phyloP scores from a whole-genome alignment of 2,329 filamentous ascomycete species.

The Fonsecaea multimorphosa region DNA sequence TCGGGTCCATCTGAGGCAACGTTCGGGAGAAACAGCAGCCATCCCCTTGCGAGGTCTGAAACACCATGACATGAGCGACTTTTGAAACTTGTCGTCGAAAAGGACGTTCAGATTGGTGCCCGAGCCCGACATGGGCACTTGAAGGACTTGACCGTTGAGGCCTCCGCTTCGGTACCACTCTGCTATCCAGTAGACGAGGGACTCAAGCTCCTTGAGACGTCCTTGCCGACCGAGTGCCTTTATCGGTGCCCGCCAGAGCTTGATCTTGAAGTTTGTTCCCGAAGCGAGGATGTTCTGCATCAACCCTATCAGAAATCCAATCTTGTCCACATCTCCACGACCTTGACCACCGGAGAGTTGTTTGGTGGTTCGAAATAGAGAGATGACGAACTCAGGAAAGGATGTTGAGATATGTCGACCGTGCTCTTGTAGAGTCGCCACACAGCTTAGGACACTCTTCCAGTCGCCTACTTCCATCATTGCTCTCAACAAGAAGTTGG shows the following conservation, averaged over 20 bases:
- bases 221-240: slow-evolving; percentile 58
- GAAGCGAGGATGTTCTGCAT: slow-evolving; percentile 56
- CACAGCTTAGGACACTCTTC: slow-evolving; percentile 34
- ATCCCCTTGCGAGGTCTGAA: slow-evolving; percentile 44
- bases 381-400: slow-evolving; percentile 7
- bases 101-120: slow-evolving; percentile 45
- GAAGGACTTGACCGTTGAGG: slow-evolving; percentile 5
- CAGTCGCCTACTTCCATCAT: slow-evolving; percentile 44
- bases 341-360: not conserved
- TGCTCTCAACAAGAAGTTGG: slow-evolving; percentile 49
- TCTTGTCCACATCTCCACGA: slow-evolving; percentile 17
- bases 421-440: slow-evolving; percentile 17
- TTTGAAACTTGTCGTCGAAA: slow-evolving; percentile 53
- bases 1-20: slow-evolving; percentile 33
- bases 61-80: slow-evolving; percentile 58
- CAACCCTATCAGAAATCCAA: slow-evolving; percentile 54
- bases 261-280: slow-evolving; percentile 51
- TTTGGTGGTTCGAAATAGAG: slow-evolving; percentile 10
- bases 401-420: slow-evolving; percentile 8
- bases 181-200: slow-evolving; percentile 34
- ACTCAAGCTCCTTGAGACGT: slow-evolving; percentile 26
- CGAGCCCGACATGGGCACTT: slow-evolving; percentile 18
- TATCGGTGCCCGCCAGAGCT: slow-evolving; percentile 64
- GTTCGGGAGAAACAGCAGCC: slow-evolving; percentile 22
- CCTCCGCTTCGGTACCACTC: slow-evolving; percentile 29